Conservation (phyloP, 2,329 filamentous ascomycete species). For the Fusarium bactridioides region DNA sequence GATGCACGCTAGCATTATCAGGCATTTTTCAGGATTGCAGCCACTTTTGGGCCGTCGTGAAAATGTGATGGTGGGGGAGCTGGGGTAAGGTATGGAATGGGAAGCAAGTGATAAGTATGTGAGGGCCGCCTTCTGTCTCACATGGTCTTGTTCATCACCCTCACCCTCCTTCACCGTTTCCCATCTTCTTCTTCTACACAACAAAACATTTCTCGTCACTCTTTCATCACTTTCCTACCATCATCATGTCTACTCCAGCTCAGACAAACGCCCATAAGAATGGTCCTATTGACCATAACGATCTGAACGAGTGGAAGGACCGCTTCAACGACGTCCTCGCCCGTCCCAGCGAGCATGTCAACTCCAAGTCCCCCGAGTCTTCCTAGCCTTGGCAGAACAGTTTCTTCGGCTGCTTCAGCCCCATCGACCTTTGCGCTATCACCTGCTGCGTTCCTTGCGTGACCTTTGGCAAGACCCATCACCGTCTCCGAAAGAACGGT, state of each 20-base stretch:
- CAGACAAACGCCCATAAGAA: conserved; percentile 32
- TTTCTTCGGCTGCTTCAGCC: conserved; percentile 56
- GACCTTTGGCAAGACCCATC: conserved; percentile 58
- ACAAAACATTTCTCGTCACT: not conserved
- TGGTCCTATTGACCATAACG: conserved; percentile 52
- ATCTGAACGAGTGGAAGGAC: conserved; percentile 55
- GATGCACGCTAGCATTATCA: conserved; percentile 15
- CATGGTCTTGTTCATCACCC: not conserved
- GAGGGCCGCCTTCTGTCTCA: not conserved
- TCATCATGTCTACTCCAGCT: conserved; percentile 31
- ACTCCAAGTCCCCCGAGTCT: conserved; percentile 50
- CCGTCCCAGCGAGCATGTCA: conserved; percentile 52
- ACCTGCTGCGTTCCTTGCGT: conserved; percentile 57
- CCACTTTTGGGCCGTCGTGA: not conserved
- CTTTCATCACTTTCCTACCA: not conserved
- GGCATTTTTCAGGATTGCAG: not conserved
- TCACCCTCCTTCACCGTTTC: conserved; percentile 9
- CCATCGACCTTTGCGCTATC: conserved; percentile 55
- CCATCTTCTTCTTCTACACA: not conserved
- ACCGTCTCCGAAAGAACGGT: conserved; percentile 52
- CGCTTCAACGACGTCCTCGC: conserved; percentile 55
- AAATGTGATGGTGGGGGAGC: not conserved
- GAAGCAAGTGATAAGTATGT: conserved; percentile 2
- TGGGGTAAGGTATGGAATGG: too few species aligned
- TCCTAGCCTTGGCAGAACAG: conserved; percentile 50